Conservation (phyloP, 257 asterid genomes). For the Voacanga thouarsii region DNA sequence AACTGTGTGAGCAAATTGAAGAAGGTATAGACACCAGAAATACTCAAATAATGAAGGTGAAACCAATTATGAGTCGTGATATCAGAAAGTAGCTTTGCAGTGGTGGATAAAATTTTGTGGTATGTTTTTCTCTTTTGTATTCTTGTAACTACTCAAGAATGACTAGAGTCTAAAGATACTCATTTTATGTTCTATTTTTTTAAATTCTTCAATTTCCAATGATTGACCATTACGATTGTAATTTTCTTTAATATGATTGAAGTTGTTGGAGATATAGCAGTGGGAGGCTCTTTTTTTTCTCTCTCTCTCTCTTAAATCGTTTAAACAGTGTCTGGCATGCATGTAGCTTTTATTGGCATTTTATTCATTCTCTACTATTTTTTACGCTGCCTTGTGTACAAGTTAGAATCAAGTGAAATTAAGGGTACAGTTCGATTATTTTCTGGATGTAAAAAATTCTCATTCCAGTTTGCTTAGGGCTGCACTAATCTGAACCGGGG, state of each 20-base stretch:
- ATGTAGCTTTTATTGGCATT: background rate
- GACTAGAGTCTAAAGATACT: background rate
- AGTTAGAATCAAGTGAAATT: background rate
- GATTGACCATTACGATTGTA: background rate
- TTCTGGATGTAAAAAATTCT: background rate
- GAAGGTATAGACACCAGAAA: constrained; percentile 53
- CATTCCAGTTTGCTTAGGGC: background rate
- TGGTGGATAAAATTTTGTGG: background rate
- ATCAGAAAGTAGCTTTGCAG: background rate
- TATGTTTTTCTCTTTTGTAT: background rate
- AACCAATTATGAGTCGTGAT: constrained; percentile 25
- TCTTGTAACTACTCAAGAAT: background rate
- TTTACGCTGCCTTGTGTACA: background rate
- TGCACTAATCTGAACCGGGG: background rate
- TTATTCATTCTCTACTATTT: background rate
- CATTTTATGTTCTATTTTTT: background rate
- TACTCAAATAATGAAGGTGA: constrained; percentile 52
- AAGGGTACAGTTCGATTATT: background rate
- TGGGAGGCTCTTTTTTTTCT: background rate
- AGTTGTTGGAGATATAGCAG: background rate
- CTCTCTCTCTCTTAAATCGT: too few species aligned
- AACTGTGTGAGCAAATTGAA: constrained; percentile 43
- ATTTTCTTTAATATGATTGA: background rate
- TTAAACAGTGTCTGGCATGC: background rate
- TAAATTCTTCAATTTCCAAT: background rate